phyloP scores from a whole-genome alignment of 1,284 basidiomycete species.

The Tilletia horrida region DNA sequence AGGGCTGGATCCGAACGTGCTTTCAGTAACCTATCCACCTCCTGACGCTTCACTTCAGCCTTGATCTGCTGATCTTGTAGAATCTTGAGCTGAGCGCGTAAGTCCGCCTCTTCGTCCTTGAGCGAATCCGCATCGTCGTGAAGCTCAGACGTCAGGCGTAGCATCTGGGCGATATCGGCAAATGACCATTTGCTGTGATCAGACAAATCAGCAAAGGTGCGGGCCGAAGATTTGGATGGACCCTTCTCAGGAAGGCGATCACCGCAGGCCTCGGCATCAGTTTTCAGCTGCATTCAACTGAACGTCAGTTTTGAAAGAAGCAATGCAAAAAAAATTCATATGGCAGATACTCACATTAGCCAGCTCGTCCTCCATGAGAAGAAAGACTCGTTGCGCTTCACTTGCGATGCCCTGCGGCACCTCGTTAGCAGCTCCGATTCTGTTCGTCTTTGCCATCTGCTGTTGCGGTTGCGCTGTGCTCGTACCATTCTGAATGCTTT shows the following conservation, averaged over 20 bases:
- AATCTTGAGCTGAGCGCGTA: slow-evolving; percentile 55
- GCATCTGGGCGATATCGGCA: slow-evolving; percentile 53
- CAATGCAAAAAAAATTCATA: background rate
- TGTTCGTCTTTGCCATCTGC: too few relatives aligned
- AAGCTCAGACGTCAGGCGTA: slow-evolving; percentile 38
- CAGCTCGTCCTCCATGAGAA: slow-evolving; percentile 55
- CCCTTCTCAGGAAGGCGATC: background rate
- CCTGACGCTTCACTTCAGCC: slow-evolving; percentile 55
- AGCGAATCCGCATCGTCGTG: slow-evolving; percentile 25
- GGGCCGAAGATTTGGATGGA: background rate
- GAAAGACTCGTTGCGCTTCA: slow-evolving; percentile 31
- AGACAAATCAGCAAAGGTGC: slow-evolving; percentile 27
- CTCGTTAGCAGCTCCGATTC: too few relatives aligned
- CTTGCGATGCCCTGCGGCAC: background rate
- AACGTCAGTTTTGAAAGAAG: background rate
- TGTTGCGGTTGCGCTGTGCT: background rate
- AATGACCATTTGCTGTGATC: slow-evolving; percentile 53
- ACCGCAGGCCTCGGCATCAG: background rate
- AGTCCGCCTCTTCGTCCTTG: slow-evolving; percentile 41
- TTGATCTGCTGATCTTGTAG: slow-evolving; percentile 59
- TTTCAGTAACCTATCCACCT: slow-evolving; percentile 64
- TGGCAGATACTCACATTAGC: slow-evolving; percentile 23
- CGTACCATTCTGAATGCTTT: background rate
- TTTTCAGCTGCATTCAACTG: slow-evolving; percentile 22
- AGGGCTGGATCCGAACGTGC: slow-evolving; percentile 74